phyloP scores from a whole-genome alignment of 306 rosid genomes.

The Quercus rubra region DNA sequence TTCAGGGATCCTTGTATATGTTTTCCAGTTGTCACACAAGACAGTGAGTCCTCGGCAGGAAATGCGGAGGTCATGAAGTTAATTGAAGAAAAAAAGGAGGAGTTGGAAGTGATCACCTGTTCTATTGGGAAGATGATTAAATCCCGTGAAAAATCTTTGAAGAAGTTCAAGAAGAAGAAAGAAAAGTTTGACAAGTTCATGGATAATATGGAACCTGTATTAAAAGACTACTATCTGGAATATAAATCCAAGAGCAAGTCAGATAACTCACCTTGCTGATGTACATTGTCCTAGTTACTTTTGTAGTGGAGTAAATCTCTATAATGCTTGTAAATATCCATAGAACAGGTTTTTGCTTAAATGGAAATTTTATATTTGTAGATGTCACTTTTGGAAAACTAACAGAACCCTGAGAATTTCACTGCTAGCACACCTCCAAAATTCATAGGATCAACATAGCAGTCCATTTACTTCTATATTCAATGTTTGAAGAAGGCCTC shows the following conservation, averaged over 20 bases:
- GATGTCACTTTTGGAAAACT: not conserved
- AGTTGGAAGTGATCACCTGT: not conserved
- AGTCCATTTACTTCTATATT: not conserved
- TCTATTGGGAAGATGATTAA: not conserved
- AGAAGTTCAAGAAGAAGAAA: conserved; percentile 7
- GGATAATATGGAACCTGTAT: not conserved
- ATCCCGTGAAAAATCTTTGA: not conserved
- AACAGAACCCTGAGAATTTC: not conserved
- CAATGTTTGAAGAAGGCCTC: no score
- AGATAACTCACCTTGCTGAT: not conserved
- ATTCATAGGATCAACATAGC: not conserved
- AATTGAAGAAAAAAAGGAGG: conserved; percentile 16
- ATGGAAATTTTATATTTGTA: not conserved
- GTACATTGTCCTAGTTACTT: not conserved
- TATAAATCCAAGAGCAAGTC: not conserved
- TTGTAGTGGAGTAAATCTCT: not conserved
- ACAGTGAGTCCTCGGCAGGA: not conserved
- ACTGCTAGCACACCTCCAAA: not conserved
- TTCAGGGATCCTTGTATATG: conserved; percentile 37
- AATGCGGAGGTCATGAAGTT: not conserved
- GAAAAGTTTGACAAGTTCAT: not conserved
- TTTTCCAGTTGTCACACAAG: conserved; percentile 28
- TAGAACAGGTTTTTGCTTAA: not conserved
- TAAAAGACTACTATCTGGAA: not conserved
- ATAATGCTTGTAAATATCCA: not conserved